Percentiles rank a stretch among this genome's conserved stretches.
phyloP scores from a whole-genome alignment of 768 basidiomycete species.

The Sarcodon sp. region DNA sequence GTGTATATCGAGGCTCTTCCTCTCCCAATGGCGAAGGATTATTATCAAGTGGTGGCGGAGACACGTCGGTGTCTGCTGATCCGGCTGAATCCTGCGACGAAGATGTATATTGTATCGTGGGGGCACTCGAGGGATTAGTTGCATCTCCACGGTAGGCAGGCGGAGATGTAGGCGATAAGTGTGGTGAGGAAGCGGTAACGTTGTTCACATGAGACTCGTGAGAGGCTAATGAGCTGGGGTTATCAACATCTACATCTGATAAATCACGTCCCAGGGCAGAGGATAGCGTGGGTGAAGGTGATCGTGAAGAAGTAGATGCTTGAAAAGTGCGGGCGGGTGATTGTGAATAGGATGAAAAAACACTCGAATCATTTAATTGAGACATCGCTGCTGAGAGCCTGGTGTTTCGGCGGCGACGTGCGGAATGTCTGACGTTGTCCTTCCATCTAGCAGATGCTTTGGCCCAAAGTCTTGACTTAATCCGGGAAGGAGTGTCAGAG shows the following conservation, averaged over 20 bases:
- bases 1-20: neutral
- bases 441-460: slow-evolving; percentile 60
- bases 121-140: neutral
- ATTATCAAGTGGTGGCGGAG: neutral
- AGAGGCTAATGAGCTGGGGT: neutral
- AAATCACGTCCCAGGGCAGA: neutral
- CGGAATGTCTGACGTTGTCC: slow-evolving; percentile 44
- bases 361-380: neutral
- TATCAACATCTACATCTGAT: neutral
- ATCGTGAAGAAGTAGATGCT: slow-evolving; percentile 23
- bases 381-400: neutral
- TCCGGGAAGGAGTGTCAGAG: slow-evolving; percentile 20
- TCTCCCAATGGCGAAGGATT: neutral
- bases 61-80: neutral
- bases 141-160: neutral
- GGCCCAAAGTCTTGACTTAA: slow-evolving; percentile 49
- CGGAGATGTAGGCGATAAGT: neutral
- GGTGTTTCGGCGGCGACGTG: slow-evolving; percentile 37
- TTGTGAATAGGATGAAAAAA: slow-evolving; percentile 6
- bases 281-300: slow-evolving; percentile 22
- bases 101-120: neutral
- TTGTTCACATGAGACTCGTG: neutral
- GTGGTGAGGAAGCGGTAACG: neutral
- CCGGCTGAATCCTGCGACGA: neutral
- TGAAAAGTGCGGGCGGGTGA: neutral